These are phyloP conservation scores for Diaporthe destruens DNA, from an alignment of 2,329 filamentous ascomycete species.

Conservation along the genomic window DNA sequence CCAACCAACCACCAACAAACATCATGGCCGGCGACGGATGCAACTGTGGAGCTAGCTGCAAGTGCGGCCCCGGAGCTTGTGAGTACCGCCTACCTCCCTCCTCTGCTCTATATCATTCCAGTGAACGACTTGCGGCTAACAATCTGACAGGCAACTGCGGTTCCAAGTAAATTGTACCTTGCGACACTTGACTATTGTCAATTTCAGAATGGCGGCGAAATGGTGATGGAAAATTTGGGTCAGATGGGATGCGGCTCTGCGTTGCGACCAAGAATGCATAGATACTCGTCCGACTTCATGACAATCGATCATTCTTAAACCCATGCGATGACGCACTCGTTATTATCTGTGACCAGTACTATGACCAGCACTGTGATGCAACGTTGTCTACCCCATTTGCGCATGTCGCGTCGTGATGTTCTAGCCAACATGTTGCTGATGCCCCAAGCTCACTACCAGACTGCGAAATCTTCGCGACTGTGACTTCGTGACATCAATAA, in stretches of 20 bases:
- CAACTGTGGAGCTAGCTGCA: slow-evolving; percentile 28
- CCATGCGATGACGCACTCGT: too few species aligned
- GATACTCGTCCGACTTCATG: background rate
- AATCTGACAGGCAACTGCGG: background rate
- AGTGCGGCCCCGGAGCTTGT: background rate
- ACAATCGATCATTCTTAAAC: slow-evolving; percentile 8
- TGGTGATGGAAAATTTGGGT: background rate
- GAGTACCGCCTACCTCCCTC: too few species aligned
- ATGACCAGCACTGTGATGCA: too few species aligned
- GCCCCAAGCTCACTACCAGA: too few species aligned
- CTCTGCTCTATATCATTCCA: too few species aligned
- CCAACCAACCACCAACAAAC: slow-evolving; percentile 16
- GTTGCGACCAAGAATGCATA: slow-evolving; percentile 30
- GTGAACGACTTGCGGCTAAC: background rate
- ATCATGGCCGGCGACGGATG: slow-evolving; percentile 39
- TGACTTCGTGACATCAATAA: too few species aligned
- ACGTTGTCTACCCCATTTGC: too few species aligned
- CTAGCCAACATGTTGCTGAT: too few species aligned
- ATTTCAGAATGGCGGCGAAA: background rate
- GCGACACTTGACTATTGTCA: too few species aligned
- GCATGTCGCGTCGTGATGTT: too few species aligned
- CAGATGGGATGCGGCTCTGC: background rate
- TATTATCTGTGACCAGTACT: too few species aligned
- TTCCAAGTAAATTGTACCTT: slow-evolving; percentile 3
- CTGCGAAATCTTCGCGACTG: too few species aligned